Evolutionary conservation across 768 basidiomycete species (phyloP).

Genomic region (Phylloporus sp.): DNA sequence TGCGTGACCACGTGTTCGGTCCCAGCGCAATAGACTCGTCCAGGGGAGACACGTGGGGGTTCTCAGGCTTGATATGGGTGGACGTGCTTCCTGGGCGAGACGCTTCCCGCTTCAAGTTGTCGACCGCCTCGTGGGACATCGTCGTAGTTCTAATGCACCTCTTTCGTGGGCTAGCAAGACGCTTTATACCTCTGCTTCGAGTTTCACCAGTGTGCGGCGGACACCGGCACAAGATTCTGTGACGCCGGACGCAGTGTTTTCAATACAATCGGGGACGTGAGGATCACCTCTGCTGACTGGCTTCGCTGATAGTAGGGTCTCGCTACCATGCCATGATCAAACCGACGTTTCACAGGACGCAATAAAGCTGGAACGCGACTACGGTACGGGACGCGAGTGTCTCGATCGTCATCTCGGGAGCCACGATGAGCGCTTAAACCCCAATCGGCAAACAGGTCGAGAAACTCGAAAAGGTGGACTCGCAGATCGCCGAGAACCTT

Average conservation of each 20-base stretch:
- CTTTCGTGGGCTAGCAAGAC: too few species aligned
- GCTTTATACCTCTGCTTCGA: not conserved
- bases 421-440: too few species aligned
- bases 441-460: too few species aligned
- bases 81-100: not conserved
- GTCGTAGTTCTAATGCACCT: not conserved
- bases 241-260: not conserved
- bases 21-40: slow-evolving; percentile 13
- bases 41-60: not conserved
- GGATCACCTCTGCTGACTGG: too few species aligned
- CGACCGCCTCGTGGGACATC: not conserved
- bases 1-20: slow-evolving; percentile 48
- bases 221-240: not conserved
- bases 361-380: too few species aligned
- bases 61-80: not conserved
- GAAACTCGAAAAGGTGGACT: too few species aligned
- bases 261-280: not conserved
- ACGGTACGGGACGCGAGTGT: too few species aligned
- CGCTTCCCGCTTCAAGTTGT: not conserved
- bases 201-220: not conserved
- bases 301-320: too few species aligned
- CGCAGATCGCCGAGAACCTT: too few species aligned
- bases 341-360: too few species aligned
- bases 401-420: too few species aligned
- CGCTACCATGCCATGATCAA: too few species aligned